Evolutionary conservation across 2,329 filamentous ascomycete genomes (phyloP), one percentile per base, ranked within the genome.

Genomic region (Endocalyx cinctus): DNA sequence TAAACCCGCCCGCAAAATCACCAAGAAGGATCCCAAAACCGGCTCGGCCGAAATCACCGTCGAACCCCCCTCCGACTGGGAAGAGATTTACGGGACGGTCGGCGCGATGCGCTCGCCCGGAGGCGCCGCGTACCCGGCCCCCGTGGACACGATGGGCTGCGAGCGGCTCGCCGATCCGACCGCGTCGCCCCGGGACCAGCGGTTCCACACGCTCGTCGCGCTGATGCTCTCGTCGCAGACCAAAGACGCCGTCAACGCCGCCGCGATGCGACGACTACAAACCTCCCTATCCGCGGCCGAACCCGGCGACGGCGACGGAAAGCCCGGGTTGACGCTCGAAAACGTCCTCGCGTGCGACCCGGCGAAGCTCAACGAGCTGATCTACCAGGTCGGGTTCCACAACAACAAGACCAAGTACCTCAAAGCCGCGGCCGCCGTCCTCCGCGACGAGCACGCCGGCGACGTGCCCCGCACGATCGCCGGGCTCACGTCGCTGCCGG

Each of bases 61-160:
- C 29, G 19, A 20, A 20, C 53, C 56, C 28, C 48, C 59, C 15
- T 38, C 37, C 17, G 51, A 37, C 42, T 65, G 92, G 92, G 79
- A 87, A 42, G 74, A 80, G 36, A 79, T 95, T 37, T 98, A 96
- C 62, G 63, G 72, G 20, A 64, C 77, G 1, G 84, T 94, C 27
- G 82, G 82, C 51, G 73, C 77, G 51, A 96, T 97, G 88, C 82
- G 79, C 3, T 58, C 61, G 5, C 56, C 63, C 0, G 72, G 70
- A 4, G 72, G 71, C 6, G 52, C 62, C 63, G 63, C 84, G 55
- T 55, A 74, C 66, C 61, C 84, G 74, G 92, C 92, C 1, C 85
- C 90, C 1, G 92, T 98, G 10, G 92, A 98, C 59, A 97, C 90
- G 0, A 96, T 97, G 89, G 92, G 92, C 10, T 98, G 92, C 61